A percentile compares a stretch with the other conserved stretches of the same genome.
Conservation (phyloP, 805 yeast species). For the Saccharomycopsis amapae region DNA sequence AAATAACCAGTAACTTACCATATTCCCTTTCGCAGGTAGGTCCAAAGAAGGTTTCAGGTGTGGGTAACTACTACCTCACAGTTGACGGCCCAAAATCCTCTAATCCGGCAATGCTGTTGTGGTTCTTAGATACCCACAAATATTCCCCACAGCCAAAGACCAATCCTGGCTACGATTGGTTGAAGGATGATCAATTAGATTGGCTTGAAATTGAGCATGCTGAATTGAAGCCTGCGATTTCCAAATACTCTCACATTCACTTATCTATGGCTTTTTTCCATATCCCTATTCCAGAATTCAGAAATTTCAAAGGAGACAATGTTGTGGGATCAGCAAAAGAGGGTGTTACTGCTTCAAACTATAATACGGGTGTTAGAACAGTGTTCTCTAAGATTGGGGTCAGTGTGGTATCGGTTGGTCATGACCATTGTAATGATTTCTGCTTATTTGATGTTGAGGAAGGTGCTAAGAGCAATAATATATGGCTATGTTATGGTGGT, state of each 20-base stretch:
- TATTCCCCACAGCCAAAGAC: slow-evolving; percentile 61
- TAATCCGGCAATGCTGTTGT: slow-evolving; percentile 50
- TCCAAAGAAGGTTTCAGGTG: slow-evolving; percentile 65
- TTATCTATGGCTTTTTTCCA: slow-evolving; percentile 89
- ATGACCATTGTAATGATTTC: slow-evolving; percentile 92
- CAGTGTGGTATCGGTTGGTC: slow-evolving; percentile 74
- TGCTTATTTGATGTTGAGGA: slow-evolving; percentile 52
- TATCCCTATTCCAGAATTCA: slow-evolving; percentile 85
- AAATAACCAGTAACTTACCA: slow-evolving; percentile 52
- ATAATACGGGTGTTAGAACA: slow-evolving; percentile 60
- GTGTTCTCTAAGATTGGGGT: slow-evolving; percentile 62
- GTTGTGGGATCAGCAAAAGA: slow-evolving; percentile 64
- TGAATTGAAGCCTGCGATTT: slow-evolving; percentile 25
- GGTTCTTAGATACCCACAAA: slow-evolving; percentile 80
- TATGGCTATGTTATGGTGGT: slow-evolving; percentile 94
- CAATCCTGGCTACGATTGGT: slow-evolving; percentile 79
- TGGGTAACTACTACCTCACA: slow-evolving; percentile 67
- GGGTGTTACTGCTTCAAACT: slow-evolving; percentile 68
- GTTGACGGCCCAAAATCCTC: slow-evolving; percentile 37
- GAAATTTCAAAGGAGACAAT: slow-evolving; percentile 33
- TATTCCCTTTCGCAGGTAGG: slow-evolving; percentile 57
- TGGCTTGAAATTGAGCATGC: slow-evolving; percentile 39
- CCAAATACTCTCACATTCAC: slow-evolving; percentile 36
- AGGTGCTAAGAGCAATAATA: slow-evolving; percentile 28
- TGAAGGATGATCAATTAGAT: slow-evolving; percentile 61